These are phyloP conservation scores for Datisca glomerata DNA, from an alignment of 306 rosid species.

Conservation along the genomic window DNA sequence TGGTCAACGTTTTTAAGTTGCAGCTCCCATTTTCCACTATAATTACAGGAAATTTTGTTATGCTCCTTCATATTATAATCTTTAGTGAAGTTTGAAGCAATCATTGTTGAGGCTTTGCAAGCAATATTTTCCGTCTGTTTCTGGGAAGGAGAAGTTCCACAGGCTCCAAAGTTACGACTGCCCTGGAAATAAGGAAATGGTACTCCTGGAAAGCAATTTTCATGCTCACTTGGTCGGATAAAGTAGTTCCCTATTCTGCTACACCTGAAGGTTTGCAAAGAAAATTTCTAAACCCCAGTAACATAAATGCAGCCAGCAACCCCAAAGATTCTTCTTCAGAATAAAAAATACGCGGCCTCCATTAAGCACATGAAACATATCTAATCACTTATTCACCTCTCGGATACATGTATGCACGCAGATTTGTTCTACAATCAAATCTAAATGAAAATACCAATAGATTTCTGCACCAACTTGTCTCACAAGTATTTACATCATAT, in stretches of 20 bases:
- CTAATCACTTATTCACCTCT: too few species aligned
- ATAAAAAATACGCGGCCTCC: too few species aligned
- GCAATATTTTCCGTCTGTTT: slow-evolving; percentile 15
- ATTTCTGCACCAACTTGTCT: too few species aligned
- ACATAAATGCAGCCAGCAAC: too few species aligned
- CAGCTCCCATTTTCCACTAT: slow-evolving; percentile 18
- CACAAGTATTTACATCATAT: too few species aligned
- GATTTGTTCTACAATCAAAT: too few species aligned
- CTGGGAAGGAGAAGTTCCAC: slow-evolving; percentile 17
- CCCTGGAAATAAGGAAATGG: slow-evolving; percentile 18
- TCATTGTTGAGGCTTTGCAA: slow-evolving; percentile 21
- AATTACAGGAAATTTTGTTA: slow-evolving; percentile 14
- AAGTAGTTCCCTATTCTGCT: slow-evolving; percentile 21
- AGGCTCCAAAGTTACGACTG: slow-evolving; percentile 15
- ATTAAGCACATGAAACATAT: too few species aligned
- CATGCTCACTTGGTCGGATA: slow-evolving; percentile 21
- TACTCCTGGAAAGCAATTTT: slow-evolving; percentile 22
- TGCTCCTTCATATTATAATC: slow-evolving; percentile 17
- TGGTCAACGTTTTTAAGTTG: slow-evolving; percentile 14
- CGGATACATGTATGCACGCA: too few species aligned
- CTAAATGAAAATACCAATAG: too few species aligned
- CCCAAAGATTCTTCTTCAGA: too few species aligned
- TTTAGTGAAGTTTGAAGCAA: slow-evolving; percentile 18
- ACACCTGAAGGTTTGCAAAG: slow-evolving; percentile 6
- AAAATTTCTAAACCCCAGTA: slow-evolving; percentile 1